Evolutionary conservation across 2,329 filamentous ascomycete genomes (phyloP).

Genomic region (Zasmidium citrigriseum): DNA sequence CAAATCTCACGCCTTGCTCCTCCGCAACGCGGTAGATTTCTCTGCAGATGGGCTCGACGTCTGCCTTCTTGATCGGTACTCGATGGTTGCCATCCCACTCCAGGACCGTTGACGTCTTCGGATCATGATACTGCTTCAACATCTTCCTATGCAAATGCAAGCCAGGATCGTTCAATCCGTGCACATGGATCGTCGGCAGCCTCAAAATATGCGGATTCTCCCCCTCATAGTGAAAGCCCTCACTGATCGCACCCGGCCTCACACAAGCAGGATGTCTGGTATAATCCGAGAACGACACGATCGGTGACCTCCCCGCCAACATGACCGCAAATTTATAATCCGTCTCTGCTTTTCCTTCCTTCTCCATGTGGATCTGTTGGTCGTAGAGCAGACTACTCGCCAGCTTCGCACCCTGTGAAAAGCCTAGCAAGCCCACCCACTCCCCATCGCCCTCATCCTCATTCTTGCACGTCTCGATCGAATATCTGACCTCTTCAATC

Average conservation of each 20-base stretch:
- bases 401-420: conserved; percentile 53
- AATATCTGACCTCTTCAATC: conserved; percentile 50
- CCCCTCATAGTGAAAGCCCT: conserved; percentile 47
- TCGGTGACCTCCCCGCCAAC: conserved; percentile 62
- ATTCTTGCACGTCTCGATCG: conserved; percentile 47
- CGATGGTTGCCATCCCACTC: conserved; percentile 76
- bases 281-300: conserved; percentile 54
- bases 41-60: conserved; percentile 61
- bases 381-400: conserved; percentile 50
- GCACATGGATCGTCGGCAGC: conserved; percentile 67
- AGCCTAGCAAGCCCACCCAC: conserved; percentile 54
- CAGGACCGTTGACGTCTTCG: conserved; percentile 56
- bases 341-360: conserved; percentile 38
- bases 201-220: conserved; percentile 51
- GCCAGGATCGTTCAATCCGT: conserved; percentile 63
- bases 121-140: conserved; percentile 60
- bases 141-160: conserved; percentile 60
- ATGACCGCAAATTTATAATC: conserved; percentile 63
- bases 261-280: conserved; percentile 41
- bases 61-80: conserved; percentile 66
- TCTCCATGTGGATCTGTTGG: conserved; percentile 59
- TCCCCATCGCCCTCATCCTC: conserved; percentile 47
- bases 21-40: conserved; percentile 56
- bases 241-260: conserved; percentile 44
- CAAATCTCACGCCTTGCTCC: conserved; percentile 45